Conservation (phyloP, 352 stramenopile genomes). For the Globisporangium irregulare region DNA sequence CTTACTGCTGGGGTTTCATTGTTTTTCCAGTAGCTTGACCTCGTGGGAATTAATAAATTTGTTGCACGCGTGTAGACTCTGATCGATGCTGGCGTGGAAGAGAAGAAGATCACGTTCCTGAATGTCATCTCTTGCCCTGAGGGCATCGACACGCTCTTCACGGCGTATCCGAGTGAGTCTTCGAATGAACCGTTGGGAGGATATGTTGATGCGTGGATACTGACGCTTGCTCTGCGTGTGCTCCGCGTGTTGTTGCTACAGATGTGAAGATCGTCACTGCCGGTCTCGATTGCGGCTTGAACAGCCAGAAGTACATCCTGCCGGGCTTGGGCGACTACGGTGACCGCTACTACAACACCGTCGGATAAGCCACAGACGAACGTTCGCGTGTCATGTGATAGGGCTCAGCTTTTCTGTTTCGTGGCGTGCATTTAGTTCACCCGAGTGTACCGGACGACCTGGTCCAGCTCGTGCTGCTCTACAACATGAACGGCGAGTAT, state of each 20-base stretch:
- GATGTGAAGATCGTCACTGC: conserved; percentile 80
- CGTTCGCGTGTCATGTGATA: background rate
- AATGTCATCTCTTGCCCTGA: conserved; percentile 94
- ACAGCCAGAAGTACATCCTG: conserved; percentile 96
- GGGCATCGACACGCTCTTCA: conserved; percentile 79
- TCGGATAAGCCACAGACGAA: conserved; percentile 21
- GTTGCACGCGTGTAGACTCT: conserved; percentile 47
- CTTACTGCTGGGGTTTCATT: background rate
- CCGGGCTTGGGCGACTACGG: conserved; percentile 96
- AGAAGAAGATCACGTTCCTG: conserved; percentile 92
- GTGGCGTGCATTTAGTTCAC: conserved; percentile 33
- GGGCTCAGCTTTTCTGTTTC: too few relatives aligned
- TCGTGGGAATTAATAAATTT: background rate
- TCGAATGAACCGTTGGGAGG: conserved; percentile 24
- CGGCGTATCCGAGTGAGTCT: conserved; percentile 65
- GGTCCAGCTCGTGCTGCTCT: conserved; percentile 60
- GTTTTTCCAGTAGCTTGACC: background rate
- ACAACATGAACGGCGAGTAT: conserved; percentile 64
- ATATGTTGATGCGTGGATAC: background rate
- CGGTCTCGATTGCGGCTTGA: conserved; percentile 82
- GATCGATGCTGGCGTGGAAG: conserved; percentile 76
- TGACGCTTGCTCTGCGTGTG: conserved; percentile 5
- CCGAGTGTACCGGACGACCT: conserved; percentile 55
- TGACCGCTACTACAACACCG: conserved; percentile 90
- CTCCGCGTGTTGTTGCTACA: conserved; percentile 14